Conservation (phyloP, 331 rosid species). For the Quercus phellos region DNA sequence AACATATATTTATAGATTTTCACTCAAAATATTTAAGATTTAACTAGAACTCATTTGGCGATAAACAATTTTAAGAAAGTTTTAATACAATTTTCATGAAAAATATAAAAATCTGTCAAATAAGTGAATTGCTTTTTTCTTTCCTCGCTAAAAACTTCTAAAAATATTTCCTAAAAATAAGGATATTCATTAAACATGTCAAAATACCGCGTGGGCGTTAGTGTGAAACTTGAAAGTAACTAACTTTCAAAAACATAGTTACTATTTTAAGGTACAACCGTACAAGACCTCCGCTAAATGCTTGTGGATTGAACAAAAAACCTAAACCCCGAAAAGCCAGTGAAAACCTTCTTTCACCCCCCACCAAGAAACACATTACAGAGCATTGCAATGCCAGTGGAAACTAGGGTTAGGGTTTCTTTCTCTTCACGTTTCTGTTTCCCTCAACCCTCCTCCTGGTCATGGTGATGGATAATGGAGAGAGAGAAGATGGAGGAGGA, state of each 20-base stretch:
- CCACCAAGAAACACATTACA: neutral
- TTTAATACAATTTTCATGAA: no score
- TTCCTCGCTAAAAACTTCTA: no score
- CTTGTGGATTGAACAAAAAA: neutral
- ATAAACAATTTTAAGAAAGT: no score
- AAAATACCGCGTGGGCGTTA: neutral
- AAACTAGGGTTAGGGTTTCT: slow-evolving; percentile 29
- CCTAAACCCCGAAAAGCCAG: slow-evolving; percentile 30
- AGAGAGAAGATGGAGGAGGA: slow-evolving; percentile 18
- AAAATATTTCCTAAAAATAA: no score
- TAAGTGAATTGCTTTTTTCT: no score
- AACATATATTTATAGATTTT: no score
- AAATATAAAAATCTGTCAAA: no score
- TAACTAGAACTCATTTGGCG: no score
- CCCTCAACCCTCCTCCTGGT: neutral
- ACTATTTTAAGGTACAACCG: slow-evolving; percentile 14
- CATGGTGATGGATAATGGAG: slow-evolving; percentile 39
- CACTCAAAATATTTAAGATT: no score
- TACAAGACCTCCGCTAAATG: neutral
- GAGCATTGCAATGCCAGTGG: slow-evolving; percentile 10
- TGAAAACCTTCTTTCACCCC: slow-evolving; percentile 14
- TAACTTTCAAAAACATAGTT: slow-evolving; percentile 7
- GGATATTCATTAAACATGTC: no score
- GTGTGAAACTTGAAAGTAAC: slow-evolving; percentile 14
- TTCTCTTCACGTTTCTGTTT: slow-evolving; percentile 5